phyloP scores from a whole-genome alignment of 768 basidiomycete genomes.

The Lentinula aciculospora region DNA sequence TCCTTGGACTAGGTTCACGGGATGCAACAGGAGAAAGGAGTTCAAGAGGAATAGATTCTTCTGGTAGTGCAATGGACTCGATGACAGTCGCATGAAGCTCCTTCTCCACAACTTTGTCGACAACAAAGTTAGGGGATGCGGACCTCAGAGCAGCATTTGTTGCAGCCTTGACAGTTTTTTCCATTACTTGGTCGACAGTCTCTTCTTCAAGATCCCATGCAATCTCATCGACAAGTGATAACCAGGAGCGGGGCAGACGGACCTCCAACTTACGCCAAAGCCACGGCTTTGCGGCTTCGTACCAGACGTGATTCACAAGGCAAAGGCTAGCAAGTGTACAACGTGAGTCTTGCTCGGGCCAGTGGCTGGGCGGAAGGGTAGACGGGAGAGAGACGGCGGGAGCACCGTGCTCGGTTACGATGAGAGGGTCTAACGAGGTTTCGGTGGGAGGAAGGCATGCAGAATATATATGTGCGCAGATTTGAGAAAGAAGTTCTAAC shows the following conservation, averaged over 20 bases:
- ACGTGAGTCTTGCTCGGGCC: constrained; percentile 62
- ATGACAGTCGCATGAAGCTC: constrained; percentile 58
- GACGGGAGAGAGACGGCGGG: constrained; percentile 71
- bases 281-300: constrained; percentile 83
- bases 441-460: constrained; percentile 49
- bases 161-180: constrained; percentile 60
- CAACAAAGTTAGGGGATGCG: constrained; percentile 22
- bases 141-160: constrained; percentile 56
- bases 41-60: constrained; percentile 67
- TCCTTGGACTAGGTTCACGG: constrained; percentile 77
- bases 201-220: constrained; percentile 69
- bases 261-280: constrained; percentile 83
- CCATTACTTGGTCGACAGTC: constrained; percentile 59
- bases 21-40: constrained; percentile 75
- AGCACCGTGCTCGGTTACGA: constrained; percentile 35
- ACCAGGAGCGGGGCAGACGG: constrained; percentile 79
- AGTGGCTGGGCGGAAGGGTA: constrained; percentile 64
- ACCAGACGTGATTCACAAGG: constrained; percentile 74
- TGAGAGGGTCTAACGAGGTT: constrained; percentile 68
- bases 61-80: constrained; percentile 54
- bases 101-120: constrained; percentile 35
- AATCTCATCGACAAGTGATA: constrained; percentile 75
- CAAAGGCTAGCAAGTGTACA: constrained; percentile 66
- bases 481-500: constrained; percentile 63
- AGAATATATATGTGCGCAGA: constrained; percentile 69